Percentiles rank a stretch among this genome's conserved stretches.
These are phyloP conservation scores for Capsicum baccatum DNA, from an alignment of 257 asterid genomes.

Conservation along the genomic window DNA sequence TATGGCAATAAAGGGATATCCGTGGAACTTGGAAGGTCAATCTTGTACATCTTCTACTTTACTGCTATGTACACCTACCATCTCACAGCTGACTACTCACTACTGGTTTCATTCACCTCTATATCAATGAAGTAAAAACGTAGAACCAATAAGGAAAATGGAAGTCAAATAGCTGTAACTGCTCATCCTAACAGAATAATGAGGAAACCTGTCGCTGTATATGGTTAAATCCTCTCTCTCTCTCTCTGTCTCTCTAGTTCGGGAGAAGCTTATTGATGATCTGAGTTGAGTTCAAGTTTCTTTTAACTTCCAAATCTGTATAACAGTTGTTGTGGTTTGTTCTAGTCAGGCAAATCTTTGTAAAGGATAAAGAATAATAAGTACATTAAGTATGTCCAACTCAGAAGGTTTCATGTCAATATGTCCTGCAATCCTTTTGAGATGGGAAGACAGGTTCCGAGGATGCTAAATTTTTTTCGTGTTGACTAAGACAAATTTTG, in stretches of 20 bases:
- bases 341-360: conserved; percentile 1
- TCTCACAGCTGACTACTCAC: background rate
- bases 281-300: conserved; percentile 15
- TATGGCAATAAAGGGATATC: background rate
- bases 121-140: background rate
- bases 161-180: background rate
- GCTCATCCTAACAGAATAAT: background rate
- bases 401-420: background rate
- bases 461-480: background rate
- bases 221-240: background rate
- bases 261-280: conserved; percentile 15
- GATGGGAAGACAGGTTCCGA: background rate
- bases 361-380: background rate
- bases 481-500: background rate
- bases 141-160: background rate
- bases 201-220: background rate
- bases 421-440: background rate
- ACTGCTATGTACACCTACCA: background rate
- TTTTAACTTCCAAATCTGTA: background rate
- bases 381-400: background rate
- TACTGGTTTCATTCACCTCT: background rate
- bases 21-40: conserved; percentile 3
- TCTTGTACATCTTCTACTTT: background rate
- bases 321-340: background rate
- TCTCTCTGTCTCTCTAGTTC: background rate